Evolutionary conservation across 2,329 filamentous ascomycete genomes (phyloP).

Genomic region (Arachnopeziza araneosa): DNA sequence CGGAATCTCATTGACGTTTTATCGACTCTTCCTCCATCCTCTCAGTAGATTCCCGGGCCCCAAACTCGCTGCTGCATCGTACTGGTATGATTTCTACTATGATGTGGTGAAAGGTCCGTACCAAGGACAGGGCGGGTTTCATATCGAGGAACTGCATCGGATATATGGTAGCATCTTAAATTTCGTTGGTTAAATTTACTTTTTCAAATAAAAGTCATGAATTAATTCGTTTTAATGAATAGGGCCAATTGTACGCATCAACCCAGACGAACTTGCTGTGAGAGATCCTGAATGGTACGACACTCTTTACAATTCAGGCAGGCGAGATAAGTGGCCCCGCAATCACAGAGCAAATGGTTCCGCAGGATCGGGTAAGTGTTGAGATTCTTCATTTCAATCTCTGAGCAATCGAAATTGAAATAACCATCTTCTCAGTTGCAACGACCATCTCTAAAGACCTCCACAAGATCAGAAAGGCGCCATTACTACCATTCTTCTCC

Average conservation of each 20-base stretch:
- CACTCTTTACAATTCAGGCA: conserved; percentile 8
- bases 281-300: conserved; percentile 20
- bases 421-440: neutral
- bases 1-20: neutral
- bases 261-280: conserved; percentile 16
- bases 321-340: too few species aligned
- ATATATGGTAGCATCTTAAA: conserved; percentile 31
- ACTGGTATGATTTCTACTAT: conserved; percentile 31
- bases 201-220: too few species aligned
- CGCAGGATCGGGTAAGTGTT: too few species aligned
- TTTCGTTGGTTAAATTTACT: neutral
- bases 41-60: conserved; percentile 23
- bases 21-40: conserved; percentile 1
- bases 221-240: too few species aligned
- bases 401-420: too few species aligned
- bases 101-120: conserved; percentile 27
- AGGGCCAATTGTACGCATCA: conserved; percentile 20
- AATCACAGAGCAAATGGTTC: too few species aligned
- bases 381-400: neutral
- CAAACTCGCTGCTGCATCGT: conserved; percentile 21
- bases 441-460: neutral
- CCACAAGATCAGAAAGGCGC: neutral
- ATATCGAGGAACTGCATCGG: conserved; percentile 38
- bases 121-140: conserved; percentile 31
- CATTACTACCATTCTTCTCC: neutral